Conservation (phyloP, 1,284 basidiomycete genomes). For the Microbotryum saponariae region DNA sequence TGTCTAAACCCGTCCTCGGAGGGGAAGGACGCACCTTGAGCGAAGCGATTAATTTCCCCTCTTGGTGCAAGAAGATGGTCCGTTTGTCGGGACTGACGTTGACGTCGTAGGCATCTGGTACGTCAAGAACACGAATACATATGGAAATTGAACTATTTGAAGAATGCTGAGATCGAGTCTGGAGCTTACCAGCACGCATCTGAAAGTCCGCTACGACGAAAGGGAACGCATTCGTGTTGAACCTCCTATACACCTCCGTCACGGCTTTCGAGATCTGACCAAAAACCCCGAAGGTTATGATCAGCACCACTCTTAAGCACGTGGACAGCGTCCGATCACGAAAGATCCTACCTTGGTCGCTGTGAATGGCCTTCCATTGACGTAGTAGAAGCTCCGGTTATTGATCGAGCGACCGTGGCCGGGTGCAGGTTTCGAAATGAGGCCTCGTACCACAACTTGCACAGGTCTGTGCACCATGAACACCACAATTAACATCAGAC, state of each 20-base stretch:
- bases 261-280: slow-evolving; percentile 68
- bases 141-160: too few relatives aligned
- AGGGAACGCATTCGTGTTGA: slow-evolving; percentile 71
- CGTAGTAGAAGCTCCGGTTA: slow-evolving; percentile 87
- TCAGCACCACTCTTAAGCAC: too few relatives aligned
- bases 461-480: slow-evolving; percentile 4
- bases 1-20: not conserved
- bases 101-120: slow-evolving; percentile 73
- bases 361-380: slow-evolving; percentile 86
- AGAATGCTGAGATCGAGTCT: too few relatives aligned
- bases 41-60: slow-evolving; percentile 67
- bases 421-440: slow-evolving; percentile 67
- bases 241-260: slow-evolving; percentile 81
- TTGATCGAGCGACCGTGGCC: slow-evolving; percentile 65
- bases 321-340: too few relatives aligned
- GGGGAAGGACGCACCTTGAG: slow-evolving; percentile 55
- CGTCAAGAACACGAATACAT: too few relatives aligned
- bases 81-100: slow-evolving; percentile 97
- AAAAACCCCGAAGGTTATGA: too few relatives aligned
- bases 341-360: slow-evolving; percentile 61
- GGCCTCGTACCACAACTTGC: slow-evolving; percentile 57
- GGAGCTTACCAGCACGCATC: slow-evolving; percentile 58
- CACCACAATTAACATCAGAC: not conserved
- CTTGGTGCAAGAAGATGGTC: slow-evolving; percentile 85
- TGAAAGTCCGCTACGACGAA: slow-evolving; percentile 77